phyloP scores from a whole-genome alignment of 345 rosid species.

The Dovyalis caffra region DNA sequence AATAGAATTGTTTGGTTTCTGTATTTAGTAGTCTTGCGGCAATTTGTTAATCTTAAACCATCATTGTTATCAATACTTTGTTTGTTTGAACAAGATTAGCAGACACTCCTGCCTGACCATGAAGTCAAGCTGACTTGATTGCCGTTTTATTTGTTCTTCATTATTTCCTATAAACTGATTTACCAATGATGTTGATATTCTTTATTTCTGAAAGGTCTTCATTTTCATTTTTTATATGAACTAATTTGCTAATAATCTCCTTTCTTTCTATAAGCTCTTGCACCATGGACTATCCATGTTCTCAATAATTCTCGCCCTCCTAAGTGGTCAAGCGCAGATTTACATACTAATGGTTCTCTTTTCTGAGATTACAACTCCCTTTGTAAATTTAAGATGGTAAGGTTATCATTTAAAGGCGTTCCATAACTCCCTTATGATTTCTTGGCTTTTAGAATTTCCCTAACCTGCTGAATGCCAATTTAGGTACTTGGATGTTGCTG shows the following conservation, averaged over 20 bases:
- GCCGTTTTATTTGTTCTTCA: neutral
- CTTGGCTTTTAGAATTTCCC: neutral
- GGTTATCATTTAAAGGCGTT: slow-evolving; percentile 3
- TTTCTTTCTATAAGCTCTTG: slow-evolving; percentile 44
- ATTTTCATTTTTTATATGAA: too few relatives aligned
- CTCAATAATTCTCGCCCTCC: slow-evolving; percentile 58
- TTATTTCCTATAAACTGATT: neutral
- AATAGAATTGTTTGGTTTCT: neutral
- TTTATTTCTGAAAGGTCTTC: neutral
- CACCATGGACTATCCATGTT: slow-evolving; percentile 80
- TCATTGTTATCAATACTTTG: neutral
- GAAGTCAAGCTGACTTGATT: slow-evolving; percentile 1
- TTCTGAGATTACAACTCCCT: slow-evolving; percentile 73
- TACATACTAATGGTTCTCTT: slow-evolving; percentile 84
- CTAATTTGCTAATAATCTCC: neutral
- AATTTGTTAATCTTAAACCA: neutral
- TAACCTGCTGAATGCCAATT: slow-evolving; percentile 6
- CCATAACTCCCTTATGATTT: neutral
- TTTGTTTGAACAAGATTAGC: neutral
- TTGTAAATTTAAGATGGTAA: slow-evolving; percentile 85
- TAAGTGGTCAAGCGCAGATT: slow-evolving; percentile 70
- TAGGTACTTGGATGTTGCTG: slow-evolving; percentile 81
- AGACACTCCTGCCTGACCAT: neutral
- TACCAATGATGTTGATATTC: neutral
- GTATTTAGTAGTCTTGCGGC: neutral